Evolutionary conservation across 352 stramenopile species (phyloP).

Genomic region (Pythium guiyangense): DNA sequence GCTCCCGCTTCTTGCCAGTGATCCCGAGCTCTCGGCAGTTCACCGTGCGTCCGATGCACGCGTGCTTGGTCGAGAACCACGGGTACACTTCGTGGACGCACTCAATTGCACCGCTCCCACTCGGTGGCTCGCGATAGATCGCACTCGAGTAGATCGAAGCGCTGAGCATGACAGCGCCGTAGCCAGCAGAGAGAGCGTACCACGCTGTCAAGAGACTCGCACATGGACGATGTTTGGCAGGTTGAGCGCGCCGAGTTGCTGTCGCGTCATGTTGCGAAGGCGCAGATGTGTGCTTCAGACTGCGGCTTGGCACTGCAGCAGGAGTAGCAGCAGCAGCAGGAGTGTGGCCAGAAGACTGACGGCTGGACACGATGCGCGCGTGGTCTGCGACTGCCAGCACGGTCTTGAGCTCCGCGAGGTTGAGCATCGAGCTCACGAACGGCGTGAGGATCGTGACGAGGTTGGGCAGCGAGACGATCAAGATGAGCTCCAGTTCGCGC

Average conservation of each 20-base stretch:
- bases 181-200: not conserved
- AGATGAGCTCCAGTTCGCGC: not conserved
- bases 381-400: not conserved
- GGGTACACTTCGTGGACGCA: slow-evolving; percentile 2
- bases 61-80: slow-evolving; percentile 6
- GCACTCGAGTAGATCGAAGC: not conserved
- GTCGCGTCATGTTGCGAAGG: not conserved
- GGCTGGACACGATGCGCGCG: not conserved
- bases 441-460: not conserved
- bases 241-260: not conserved
- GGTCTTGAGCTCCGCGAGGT: not conserved
- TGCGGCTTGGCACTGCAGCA: not conserved
- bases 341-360: no score
- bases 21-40: not conserved
- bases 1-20: not conserved
- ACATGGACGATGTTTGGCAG: not conserved
- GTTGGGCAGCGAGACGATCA: not conserved
- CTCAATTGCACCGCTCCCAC: not conserved
- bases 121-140: not conserved
- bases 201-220: not conserved
- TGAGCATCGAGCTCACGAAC: not conserved
- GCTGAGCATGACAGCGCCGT: not conserved
- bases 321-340: no score
- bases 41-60: slow-evolving; percentile 1
- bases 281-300: not conserved